Base-by-base conservation (phyloP, 2,329 filamentous ascomycete species). In the Pezicula rhizophila region DNA sequence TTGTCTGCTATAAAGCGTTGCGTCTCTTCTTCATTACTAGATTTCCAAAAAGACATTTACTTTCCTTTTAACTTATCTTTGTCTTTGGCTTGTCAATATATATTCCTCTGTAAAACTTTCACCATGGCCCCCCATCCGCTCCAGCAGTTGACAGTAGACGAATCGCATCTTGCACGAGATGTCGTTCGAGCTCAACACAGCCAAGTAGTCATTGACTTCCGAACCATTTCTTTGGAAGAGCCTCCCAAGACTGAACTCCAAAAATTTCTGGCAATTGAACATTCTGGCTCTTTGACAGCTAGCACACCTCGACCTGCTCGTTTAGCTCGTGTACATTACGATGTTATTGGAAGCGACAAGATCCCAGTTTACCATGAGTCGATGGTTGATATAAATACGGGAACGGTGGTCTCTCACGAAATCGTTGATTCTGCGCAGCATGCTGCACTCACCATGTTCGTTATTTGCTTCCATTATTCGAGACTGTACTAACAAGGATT, bases 201-300 rank as follows among this genome's bases (percentile, higher is more conserved):
- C n/a, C 44, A 42, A n/a, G 51, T 49, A n/a, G 75, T 74, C 5
- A 69, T 83, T 39, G 75, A 80, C 45, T 85, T 82, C 71, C 82
- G 83, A 60, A 69, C 72, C 20, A 70, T 84, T n/a, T 82, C 72
- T 11, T 66, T 81, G 8, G 66, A 72, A 34, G 77, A 81, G 57
- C 76, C 78, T 2, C 64, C 70, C 4, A 81, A 81, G 65, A 60
- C 63, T 7, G 67, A 75, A 42, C 68, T 78, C 4, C 58, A 73
- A 23, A 68, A 67, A 2, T 80, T 76, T 56, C 62, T 79, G 26
- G 68, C 70, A 12, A 69, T 71, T 4, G 71, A 75, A 55, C 67
- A 72, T 44, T 63, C 61, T 7, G 70, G 70, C 1, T 55, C 58
- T 43, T 49, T 66, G 5, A 60, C 66, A 2, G 63, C 67, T 3